Evolutionary conservation across 2,329 filamentous ascomycete genomes (phyloP).

Genomic region (Teratosphaeria zuluensis): DNA sequence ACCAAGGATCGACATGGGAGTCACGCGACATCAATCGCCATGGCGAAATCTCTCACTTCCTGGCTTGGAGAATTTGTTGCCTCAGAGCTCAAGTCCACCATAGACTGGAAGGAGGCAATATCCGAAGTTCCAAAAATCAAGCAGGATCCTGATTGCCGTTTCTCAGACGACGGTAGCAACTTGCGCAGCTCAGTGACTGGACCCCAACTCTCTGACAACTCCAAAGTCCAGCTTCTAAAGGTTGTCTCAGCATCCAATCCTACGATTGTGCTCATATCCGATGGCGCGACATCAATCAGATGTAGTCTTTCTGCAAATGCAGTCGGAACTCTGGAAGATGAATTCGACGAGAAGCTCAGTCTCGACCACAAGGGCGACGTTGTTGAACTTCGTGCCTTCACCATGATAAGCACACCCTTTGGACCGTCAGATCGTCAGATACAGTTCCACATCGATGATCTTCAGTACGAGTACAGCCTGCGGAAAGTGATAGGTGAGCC

Average conservation of each 20-base stretch:
- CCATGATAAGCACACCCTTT: conserved; percentile 18
- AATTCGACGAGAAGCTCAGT: conserved; percentile 12
- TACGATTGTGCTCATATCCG: conserved; percentile 13
- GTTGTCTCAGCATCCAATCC: conserved; percentile 9
- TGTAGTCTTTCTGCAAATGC: conserved; percentile 16
- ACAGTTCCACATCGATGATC: conserved; percentile 17
- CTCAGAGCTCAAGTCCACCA: conserved; percentile 15
- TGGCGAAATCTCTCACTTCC: neutral
- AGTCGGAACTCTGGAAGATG: conserved; percentile 13
- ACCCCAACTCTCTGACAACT: neutral
- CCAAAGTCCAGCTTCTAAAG: conserved; percentile 9
- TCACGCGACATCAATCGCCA: neutral
- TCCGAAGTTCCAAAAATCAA: conserved; percentile 11
- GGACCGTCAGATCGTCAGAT: conserved; percentile 16
- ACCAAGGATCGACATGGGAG: neutral
- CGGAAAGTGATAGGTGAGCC: conserved; percentile 14
- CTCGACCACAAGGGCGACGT: conserved; percentile 18
- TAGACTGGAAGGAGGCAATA: conserved; percentile 16
- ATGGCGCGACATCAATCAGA: conserved; percentile 17
- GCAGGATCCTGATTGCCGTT: conserved; percentile 15
- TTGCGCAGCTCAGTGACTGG: conserved; percentile 14
- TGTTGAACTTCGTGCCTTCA: conserved; percentile 12
- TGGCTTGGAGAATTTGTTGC: conserved; percentile 22
- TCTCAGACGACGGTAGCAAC: conserved; percentile 24
- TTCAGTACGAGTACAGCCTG: conserved; percentile 18